A percentile compares a stretch with the other conserved stretches of the same genome.
Conservation (phyloP, 768 basidiomycete genomes). For the Ramaria sp. region DNA sequence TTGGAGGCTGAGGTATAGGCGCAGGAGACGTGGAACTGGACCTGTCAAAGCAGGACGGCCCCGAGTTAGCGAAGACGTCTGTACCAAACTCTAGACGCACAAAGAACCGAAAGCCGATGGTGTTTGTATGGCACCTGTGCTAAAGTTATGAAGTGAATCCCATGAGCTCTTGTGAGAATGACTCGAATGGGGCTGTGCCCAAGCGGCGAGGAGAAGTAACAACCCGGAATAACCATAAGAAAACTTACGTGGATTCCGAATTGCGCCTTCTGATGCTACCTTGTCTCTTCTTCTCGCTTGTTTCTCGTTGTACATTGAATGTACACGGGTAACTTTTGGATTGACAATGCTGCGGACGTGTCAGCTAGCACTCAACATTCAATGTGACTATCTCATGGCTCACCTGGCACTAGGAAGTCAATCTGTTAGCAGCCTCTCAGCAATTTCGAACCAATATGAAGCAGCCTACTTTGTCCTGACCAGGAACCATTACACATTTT, state of each 20-base stretch:
- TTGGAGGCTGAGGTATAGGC: conserved; percentile 17
- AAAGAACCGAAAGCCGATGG: neutral
- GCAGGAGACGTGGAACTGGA: neutral
- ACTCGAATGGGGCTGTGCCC: neutral
- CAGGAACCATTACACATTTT: conserved; percentile 75
- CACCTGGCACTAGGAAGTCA: conserved; percentile 13
- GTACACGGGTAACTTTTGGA: conserved; percentile 90
- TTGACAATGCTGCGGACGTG: conserved; percentile 54
- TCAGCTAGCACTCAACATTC: conserved; percentile 33
- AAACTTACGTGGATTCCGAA: conserved; percentile 42
- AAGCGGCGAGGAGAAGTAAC: conserved; percentile 12
- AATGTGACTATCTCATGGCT: neutral
- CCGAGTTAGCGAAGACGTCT: neutral
- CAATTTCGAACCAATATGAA: conserved; percentile 1
- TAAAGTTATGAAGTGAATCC: conserved; percentile 26
- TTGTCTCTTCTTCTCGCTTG: conserved; percentile 71
- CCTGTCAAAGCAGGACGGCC: neutral
- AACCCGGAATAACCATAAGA: conserved; percentile 18
- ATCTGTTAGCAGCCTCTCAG: conserved; percentile 9
- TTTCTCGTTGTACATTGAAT: conserved; percentile 75
- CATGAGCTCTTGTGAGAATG: conserved; percentile 23
- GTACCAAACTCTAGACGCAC: neutral
- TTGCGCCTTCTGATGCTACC: conserved; percentile 49
- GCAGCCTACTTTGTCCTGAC: conserved; percentile 63
- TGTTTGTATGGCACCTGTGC: conserved; percentile 15